phyloP scores from a whole-genome alignment of 2,329 filamentous ascomycete genomes.

The Beauveria rudraprayagi region DNA sequence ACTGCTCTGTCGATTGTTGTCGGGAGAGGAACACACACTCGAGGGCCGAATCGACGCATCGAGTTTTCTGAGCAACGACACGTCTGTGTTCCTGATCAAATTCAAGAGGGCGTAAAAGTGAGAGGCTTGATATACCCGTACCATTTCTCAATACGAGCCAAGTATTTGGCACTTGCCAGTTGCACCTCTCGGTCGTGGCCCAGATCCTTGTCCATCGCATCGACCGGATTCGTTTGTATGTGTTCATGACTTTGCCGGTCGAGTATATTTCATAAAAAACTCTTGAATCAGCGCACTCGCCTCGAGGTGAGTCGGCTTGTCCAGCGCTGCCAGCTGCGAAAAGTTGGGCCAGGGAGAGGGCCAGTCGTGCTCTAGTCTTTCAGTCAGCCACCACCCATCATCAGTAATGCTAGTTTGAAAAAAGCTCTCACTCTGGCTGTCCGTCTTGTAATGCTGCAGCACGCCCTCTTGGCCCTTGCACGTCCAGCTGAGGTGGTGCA shows the following conservation, averaged over 20 bases:
- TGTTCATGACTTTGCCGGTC: background rate
- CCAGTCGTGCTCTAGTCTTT: constrained; percentile 32
- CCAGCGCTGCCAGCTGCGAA: constrained; percentile 31
- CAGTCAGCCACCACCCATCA: background rate
- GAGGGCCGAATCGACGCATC: background rate
- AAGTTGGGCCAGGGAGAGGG: constrained; percentile 37
- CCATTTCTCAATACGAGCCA: background rate
- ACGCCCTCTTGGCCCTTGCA: constrained; percentile 28
- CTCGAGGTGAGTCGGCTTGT: constrained; percentile 33
- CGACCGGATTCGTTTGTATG: no score
- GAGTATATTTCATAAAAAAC: constrained; percentile 33
- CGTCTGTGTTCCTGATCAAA: background rate
- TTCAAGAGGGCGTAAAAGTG: background rate
- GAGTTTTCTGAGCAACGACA: background rate
- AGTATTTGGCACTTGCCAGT: background rate
- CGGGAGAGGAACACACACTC: background rate
- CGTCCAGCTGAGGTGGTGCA: constrained; percentile 35
- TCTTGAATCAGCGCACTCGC: constrained; percentile 35
- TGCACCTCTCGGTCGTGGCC: background rate
- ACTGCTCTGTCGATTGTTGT: background rate
- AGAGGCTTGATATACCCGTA: background rate
- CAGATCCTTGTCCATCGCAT: background rate
- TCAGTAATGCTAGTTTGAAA: background rate
- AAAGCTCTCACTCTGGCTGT: constrained; percentile 25
- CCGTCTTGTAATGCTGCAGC: constrained; percentile 37